These are phyloP conservation scores for Fusarium circinatum DNA, from an alignment of 2,329 filamentous ascomycete genomes.

Conservation along the genomic window DNA sequence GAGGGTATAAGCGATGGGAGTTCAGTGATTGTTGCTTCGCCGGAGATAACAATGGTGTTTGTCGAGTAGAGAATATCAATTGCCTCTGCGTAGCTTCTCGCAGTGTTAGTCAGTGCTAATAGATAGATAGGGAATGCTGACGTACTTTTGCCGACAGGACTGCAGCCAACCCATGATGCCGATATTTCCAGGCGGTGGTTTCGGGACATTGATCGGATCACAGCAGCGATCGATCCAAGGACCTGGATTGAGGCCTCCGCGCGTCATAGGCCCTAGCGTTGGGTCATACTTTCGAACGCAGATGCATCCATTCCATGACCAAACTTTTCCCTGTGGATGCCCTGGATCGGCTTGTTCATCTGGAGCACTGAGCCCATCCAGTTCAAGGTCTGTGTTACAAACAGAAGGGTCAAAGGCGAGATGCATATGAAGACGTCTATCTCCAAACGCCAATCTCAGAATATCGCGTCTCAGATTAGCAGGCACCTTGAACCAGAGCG, in stretches of 20 bases:
- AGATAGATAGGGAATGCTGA: rapidly evolving
- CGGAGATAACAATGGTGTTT: background rate
- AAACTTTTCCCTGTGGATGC: background rate
- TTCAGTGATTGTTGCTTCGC: background rate
- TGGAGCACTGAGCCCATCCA: background rate
- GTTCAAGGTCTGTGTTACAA: background rate
- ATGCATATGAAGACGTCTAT: background rate
- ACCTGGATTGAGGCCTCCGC: background rate
- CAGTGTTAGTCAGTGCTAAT: background rate
- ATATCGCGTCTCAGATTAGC: background rate
- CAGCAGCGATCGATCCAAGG: background rate
- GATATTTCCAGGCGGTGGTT: background rate
- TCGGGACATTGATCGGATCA: background rate
- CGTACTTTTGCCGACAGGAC: slow-evolving; percentile 11
- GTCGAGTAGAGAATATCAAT: slow-evolving; percentile 1
- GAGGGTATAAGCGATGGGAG: background rate
- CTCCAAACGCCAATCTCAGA: background rate
- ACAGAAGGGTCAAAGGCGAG: background rate
- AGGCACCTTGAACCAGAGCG: background rate
- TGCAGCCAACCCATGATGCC: background rate
- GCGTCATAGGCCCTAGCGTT: background rate
- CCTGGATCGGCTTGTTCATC: background rate
- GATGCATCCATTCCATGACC: background rate
- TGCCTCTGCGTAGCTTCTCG: background rate
- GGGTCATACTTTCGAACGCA: background rate